Evolutionary conservation across 2,329 filamentous ascomycete species (phyloP).

Genomic region (Rosellinia necatrix): DNA sequence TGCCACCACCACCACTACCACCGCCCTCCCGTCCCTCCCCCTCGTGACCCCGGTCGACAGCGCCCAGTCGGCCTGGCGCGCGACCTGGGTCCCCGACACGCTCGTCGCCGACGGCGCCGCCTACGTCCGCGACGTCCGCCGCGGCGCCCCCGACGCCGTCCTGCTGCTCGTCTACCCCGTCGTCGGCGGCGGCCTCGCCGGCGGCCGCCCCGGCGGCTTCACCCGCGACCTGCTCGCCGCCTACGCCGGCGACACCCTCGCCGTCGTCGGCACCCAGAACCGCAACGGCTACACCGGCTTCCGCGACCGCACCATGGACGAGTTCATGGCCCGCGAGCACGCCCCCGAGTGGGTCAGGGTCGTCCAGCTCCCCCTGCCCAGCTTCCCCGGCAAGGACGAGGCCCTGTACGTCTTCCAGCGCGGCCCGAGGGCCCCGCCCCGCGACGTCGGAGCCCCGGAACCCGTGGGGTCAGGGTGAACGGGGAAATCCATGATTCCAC

Average conservation of each 20-base stretch:
- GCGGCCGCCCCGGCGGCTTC: slow-evolving; percentile 66
- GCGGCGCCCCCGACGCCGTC: slow-evolving; percentile 58
- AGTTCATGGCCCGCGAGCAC: slow-evolving; percentile 60
- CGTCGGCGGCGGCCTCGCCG: slow-evolving; percentile 66
- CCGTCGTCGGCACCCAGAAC: slow-evolving; percentile 78
- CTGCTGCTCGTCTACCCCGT: slow-evolving; percentile 75
- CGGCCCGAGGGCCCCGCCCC: slow-evolving; percentile 44
- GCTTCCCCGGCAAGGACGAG: slow-evolving; percentile 79
- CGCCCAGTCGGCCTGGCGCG: slow-evolving; percentile 69
- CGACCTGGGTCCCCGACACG: slow-evolving; percentile 71
- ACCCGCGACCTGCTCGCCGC: slow-evolving; percentile 64
- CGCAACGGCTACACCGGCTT: slow-evolving; percentile 76
- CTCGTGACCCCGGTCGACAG: slow-evolving; percentile 67
- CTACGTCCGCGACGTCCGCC: slow-evolving; percentile 56
- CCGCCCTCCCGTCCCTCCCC: slow-evolving; percentile 58
- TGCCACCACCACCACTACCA: slow-evolving; percentile 66
- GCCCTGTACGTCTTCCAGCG: slow-evolving; percentile 70
- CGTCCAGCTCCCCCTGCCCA: slow-evolving; percentile 70
- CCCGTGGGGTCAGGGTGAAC: not conserved
- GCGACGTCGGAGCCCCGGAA: not conserved
- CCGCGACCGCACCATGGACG: slow-evolving; percentile 63
- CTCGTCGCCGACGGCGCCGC: slow-evolving; percentile 62
- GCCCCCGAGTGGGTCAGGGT: slow-evolving; percentile 62
- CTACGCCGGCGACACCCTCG: slow-evolving; percentile 66
- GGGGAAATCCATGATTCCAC: slow-evolving; percentile 6